Base-by-base conservation (phyloP, 1,284 basidiomycete species). In the Ceratobasidium sp. region DNA sequence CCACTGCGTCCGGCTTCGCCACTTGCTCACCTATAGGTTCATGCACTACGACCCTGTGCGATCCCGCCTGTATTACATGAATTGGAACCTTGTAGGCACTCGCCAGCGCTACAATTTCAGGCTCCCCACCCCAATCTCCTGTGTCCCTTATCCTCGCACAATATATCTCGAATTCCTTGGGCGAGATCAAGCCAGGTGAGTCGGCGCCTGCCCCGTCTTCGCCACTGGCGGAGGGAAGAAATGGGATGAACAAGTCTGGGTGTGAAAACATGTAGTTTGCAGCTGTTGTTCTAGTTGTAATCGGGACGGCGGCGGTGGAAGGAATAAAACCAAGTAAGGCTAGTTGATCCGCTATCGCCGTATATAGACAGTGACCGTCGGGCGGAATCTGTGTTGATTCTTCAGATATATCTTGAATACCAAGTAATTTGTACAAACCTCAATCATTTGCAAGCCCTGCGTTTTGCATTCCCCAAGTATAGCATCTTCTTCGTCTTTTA, bases 121-220 rank as follows among this genome's bases (percentile, higher is more conserved):
- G 97, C 85, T 99, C 96, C 52, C 98, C 98, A 64, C 98, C 98
- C 98, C 98, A 99, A 46, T 92, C 90, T 10, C 91, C 94, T 10
- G 96, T 97, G 82, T 93, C 89, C 67, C 92, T 91, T 26, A 99
- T 92, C 12, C 89, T 88, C 79, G 87, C 85, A 84, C 96, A 98
- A 84, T 99, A 99, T 79, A 88, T 86, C 67, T 90, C 85, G 82
- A 94, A 98, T 82, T 94, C 89, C 56, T 86, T 85, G 7, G 86
- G 87, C 10, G 87, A 90, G 91, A 98, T 96, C 50, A 96, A 82
- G 9, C 93, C 95, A 28, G 90, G 87, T 56, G 56, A 38, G 38
- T 91, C 88, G 6, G 91, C 89, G n/a, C 90, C 93, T 3, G 86
- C 86, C n/a, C 90, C 89, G 83, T 95, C 94, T 82, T 95, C 95